Evolutionary conservation across 768 basidiomycete genomes (phyloP).

Genomic region (Termitomyces sp.): DNA sequence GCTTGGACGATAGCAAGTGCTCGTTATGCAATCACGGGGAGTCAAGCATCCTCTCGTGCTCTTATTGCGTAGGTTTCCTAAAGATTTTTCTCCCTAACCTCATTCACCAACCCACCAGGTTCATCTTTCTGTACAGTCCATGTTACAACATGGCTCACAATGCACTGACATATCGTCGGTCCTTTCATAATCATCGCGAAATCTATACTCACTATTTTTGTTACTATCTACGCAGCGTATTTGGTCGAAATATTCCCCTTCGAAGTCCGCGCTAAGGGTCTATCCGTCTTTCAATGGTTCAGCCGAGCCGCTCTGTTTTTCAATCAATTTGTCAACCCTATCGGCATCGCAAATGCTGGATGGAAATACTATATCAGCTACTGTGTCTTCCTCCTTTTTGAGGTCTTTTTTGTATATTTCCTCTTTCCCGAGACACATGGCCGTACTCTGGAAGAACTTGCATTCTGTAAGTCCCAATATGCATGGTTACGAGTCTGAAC

Average conservation of each 20-base stretch:
- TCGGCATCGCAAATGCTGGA: slow-evolving; percentile 50
- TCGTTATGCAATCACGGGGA: slow-evolving; percentile 34
- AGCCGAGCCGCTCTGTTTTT: slow-evolving; percentile 48
- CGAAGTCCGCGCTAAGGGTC: slow-evolving; percentile 55
- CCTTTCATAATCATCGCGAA: background rate
- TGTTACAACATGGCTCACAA: slow-evolving; percentile 54
- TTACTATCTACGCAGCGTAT: slow-evolving; percentile 44
- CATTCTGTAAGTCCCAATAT: slow-evolving; percentile 40
- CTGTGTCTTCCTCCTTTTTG: slow-evolving; percentile 46
- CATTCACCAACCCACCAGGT: slow-evolving; percentile 22
- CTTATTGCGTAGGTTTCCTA: slow-evolving; percentile 38
- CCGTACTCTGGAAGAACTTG: slow-evolving; percentile 51
- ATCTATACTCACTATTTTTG: slow-evolving; percentile 15
- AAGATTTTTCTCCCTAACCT: background rate
- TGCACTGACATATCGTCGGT: slow-evolving; percentile 45
- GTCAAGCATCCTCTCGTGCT: slow-evolving; percentile 40
- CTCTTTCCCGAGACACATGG: slow-evolving; percentile 56
- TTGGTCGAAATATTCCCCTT: slow-evolving; percentile 65
- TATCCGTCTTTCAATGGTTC: slow-evolving; percentile 58
- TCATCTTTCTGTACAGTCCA: slow-evolving; percentile 55
- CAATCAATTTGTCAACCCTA: slow-evolving; percentile 65
- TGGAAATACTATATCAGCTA: slow-evolving; percentile 61
- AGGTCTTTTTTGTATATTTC: slow-evolving; percentile 54
- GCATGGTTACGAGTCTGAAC: background rate
- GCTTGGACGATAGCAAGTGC: slow-evolving; percentile 55